Base-by-base conservation (phyloP, 345 rosid genomes). In the Citrus inodora region DNA sequence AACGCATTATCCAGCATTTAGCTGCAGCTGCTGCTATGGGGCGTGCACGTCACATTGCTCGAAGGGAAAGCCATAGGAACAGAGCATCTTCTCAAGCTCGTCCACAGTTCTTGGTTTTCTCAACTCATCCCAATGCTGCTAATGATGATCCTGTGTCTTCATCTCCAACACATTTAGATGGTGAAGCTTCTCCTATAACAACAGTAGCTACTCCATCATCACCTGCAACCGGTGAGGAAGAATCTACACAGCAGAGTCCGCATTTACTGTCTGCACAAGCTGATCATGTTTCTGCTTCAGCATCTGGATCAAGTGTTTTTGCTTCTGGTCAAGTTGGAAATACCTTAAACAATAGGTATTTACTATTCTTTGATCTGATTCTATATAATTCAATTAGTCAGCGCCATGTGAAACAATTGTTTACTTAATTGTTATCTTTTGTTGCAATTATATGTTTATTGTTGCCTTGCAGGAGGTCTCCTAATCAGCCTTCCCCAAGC, bases 11-110 rank as follows among this genome's bases (percentile, higher is more conserved):
- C 76, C 98, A 94, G 91, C 99, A 96, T 85, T 77, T 96, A 73
- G 95, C 99, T 61, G 94, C 98, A 2, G 98, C 99, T 37, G 96
- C 99, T 59, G 98, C 99, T 78, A 96, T 92, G 95, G 99, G 99
- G 16, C 90, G 95, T 75, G 92, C 90, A 66, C 93, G 93, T 32
- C 97, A 92, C 67, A 84, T 91, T 78, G 82, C 87, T 62, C 87
- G 95, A 86, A 92, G 99, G 89, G 98, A 90, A 78, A 89, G 94
- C 63, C 92, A 90, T 79, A 88, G 98, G 80, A 90, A 83, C 79
- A 88, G 97, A 79, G 85, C 94, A 56, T 88, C 94, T 74, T 80
- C 76, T 84, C 97, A 91, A 77, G 87, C 91, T 62, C 95, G 89
- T 82, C 93, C 92, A 22, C 99, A 88, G 84, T 89, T 87, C 85